Evolutionary conservation across 169 alveolate species (phyloP).

Genomic region (Plasmodium berghei): DNA sequence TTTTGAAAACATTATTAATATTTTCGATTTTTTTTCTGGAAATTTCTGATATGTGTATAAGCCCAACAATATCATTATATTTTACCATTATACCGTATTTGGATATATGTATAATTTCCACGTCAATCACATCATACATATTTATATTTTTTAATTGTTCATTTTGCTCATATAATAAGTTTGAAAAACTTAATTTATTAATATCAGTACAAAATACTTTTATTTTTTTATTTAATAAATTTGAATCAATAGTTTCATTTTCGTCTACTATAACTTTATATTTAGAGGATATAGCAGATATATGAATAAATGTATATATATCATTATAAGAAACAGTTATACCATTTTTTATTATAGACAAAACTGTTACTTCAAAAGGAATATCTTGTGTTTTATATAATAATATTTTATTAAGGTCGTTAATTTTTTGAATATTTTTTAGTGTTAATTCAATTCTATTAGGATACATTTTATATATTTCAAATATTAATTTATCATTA

Average conservation of each 20-base stretch:
- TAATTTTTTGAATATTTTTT: conserved; percentile 76
- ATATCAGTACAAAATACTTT: conserved; percentile 71
- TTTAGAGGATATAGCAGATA: conserved; percentile 61
- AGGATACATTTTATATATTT: conserved; percentile 75
- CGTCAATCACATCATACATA: conserved; percentile 54
- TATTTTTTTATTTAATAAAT: conserved; percentile 48
- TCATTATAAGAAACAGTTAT: conserved; percentile 62
- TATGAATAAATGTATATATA: conserved; percentile 56
- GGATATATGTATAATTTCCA: conserved; percentile 70
- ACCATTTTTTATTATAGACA: conserved; percentile 58
- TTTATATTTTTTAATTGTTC: conserved; percentile 59
- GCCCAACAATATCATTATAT: conserved; percentile 63
- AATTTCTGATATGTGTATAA: conserved; percentile 64
- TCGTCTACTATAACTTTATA: conserved; percentile 41
- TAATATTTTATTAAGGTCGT: conserved; percentile 69
- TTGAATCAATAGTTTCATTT: conserved; percentile 36
- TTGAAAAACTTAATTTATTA: conserved; percentile 62
- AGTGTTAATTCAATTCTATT: conserved; percentile 52
- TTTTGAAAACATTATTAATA: conserved; percentile 38
- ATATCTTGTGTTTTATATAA: conserved; percentile 39
- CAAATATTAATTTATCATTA: conserved; percentile 73
- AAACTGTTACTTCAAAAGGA: conserved; percentile 69
- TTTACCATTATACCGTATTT: conserved; percentile 76
- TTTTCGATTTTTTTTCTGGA: conserved; percentile 60
- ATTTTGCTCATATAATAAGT: conserved; percentile 73